A percentile compares a stretch with the other conserved stretches of the same genome.
Conservation (phyloP, 2,329 filamentous ascomycete species). For the Pyrenophora teres region DNA sequence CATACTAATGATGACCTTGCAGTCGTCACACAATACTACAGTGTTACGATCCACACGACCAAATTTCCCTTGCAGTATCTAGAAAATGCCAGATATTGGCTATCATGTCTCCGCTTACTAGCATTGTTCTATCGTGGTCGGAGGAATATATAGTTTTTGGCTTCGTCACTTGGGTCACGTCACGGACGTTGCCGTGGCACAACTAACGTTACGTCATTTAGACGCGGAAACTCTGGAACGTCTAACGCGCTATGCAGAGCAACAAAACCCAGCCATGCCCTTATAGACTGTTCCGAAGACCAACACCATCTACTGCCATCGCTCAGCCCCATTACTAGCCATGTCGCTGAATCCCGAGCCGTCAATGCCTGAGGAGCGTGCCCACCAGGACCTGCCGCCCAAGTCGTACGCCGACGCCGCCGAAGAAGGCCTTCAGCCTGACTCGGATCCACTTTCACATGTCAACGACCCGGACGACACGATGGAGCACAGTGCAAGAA, state of each 20-base stretch:
- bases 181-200: too few species aligned
- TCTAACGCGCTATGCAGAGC: constrained; percentile 24
- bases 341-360: constrained; percentile 52
- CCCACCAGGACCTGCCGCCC: constrained; percentile 46
- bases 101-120: too few species aligned
- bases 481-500: constrained; percentile 11
- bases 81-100: too few species aligned
- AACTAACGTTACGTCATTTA: constrained; percentile 19
- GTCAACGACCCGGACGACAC: constrained; percentile 23
- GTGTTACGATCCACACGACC: too few species aligned
- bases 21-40: too few species aligned
- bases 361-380: constrained; percentile 47
- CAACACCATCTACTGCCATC: constrained; percentile 6
- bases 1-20: too few species aligned
- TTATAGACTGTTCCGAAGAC: constrained; percentile 1
- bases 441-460: constrained; percentile 32
- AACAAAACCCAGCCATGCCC: constrained; percentile 26
- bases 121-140: too few species aligned
- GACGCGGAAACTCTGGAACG: constrained; percentile 23
- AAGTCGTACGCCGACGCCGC: constrained; percentile 53
- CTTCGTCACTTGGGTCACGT: too few species aligned
- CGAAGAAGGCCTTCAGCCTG: constrained; percentile 37
- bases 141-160: too few species aligned
- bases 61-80: too few species aligned
- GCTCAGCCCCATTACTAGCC: constrained; percentile 14